Evolutionary conservation across 768 basidiomycete genomes (phyloP).

Genomic region (Rhizopogon rudus): DNA sequence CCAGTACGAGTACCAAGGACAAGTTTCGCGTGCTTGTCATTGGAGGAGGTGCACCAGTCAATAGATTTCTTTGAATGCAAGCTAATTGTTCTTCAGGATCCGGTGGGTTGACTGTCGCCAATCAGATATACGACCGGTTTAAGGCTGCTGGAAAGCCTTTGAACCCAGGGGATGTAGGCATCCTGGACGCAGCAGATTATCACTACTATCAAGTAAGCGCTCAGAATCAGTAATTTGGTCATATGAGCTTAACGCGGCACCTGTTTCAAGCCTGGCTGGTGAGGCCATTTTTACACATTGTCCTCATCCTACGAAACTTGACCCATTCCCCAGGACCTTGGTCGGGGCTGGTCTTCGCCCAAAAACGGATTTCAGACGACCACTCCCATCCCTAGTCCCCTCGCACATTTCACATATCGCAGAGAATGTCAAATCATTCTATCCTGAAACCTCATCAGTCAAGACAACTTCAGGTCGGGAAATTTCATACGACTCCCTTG

Average conservation of each 20-base stretch:
- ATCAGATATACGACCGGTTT: slow-evolving; percentile 84
- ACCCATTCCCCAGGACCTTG: slow-evolving; percentile 59
- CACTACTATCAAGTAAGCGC: slow-evolving; percentile 78
- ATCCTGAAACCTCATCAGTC: slow-evolving; percentile 69
- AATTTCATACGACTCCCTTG: slow-evolving; percentile 77
- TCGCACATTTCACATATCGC: slow-evolving; percentile 64
- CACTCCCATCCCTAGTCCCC: slow-evolving; percentile 70
- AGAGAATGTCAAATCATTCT: slow-evolving; percentile 69
- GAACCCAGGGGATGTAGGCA: slow-evolving; percentile 72
- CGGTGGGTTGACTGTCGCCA: slow-evolving; percentile 77
- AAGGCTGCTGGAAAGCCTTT: slow-evolving; percentile 62
- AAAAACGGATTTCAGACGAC: slow-evolving; percentile 65
- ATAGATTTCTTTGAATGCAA: not conserved
- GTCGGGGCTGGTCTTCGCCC: slow-evolving; percentile 82
- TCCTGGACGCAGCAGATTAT: slow-evolving; percentile 75
- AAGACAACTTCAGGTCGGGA: slow-evolving; percentile 66
- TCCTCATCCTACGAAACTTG: not conserved
- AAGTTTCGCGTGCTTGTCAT: slow-evolving; percentile 84
- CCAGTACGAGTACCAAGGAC: slow-evolving; percentile 29
- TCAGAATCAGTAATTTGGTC: not conserved
- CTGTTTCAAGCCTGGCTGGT: slow-evolving; percentile 80
- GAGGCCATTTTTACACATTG: slow-evolving; percentile 15
- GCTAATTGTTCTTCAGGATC: slow-evolving; percentile 46
- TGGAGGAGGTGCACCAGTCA: slow-evolving; percentile 63
- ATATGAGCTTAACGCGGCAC: not conserved